A percentile compares a stretch with the other conserved stretches of the same genome.
These are phyloP conservation scores for Pulveroboletus sp. DNA, from an alignment of 768 basidiomycete species.

Conservation along the genomic window DNA sequence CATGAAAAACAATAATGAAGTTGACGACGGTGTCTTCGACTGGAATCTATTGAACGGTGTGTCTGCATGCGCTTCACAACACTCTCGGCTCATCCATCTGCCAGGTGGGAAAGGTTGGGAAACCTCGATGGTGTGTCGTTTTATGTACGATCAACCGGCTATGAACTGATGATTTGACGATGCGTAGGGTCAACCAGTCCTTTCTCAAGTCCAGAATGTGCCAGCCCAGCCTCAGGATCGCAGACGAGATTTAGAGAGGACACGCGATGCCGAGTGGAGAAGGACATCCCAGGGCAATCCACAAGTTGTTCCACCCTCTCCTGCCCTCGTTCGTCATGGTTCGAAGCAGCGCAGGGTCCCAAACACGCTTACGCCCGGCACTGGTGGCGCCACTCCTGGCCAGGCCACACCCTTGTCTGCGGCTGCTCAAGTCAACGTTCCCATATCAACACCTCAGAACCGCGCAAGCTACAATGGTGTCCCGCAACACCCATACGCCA, in stretches of 20 bases:
- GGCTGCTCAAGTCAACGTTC: constrained; percentile 72
- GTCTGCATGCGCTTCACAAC: constrained; percentile 9
- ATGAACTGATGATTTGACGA: constrained; percentile 9
- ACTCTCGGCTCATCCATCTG: constrained; percentile 5
- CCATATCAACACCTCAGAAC: constrained; percentile 53
- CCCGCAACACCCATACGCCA: constrained; percentile 70
- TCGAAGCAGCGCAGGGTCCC: constrained; percentile 71
- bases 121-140: constrained; percentile 59
- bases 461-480: constrained; percentile 42
- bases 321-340: constrained; percentile 73
- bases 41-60: constrained; percentile 91
- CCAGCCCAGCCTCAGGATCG: constrained; percentile 53
- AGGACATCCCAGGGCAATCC: constrained; percentile 56
- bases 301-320: constrained; percentile 66
- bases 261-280: constrained; percentile 61
- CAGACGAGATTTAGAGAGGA: constrained; percentile 50
- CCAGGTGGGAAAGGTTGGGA: constrained; percentile 95
- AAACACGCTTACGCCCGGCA: constrained; percentile 54
- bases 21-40: constrained; percentile 93
- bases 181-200: constrained; percentile 57
- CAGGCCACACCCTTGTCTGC: constrained; percentile 70
- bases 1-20: constrained; percentile 85
- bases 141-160: background rate
- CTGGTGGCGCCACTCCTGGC: constrained; percentile 45
- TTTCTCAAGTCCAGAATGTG: constrained; percentile 62